Evolutionary conservation across 352 stramenopile species (phyloP), one percentile per base, ranked within the genome.

Genomic region (Plasmopara muralis): DNA sequence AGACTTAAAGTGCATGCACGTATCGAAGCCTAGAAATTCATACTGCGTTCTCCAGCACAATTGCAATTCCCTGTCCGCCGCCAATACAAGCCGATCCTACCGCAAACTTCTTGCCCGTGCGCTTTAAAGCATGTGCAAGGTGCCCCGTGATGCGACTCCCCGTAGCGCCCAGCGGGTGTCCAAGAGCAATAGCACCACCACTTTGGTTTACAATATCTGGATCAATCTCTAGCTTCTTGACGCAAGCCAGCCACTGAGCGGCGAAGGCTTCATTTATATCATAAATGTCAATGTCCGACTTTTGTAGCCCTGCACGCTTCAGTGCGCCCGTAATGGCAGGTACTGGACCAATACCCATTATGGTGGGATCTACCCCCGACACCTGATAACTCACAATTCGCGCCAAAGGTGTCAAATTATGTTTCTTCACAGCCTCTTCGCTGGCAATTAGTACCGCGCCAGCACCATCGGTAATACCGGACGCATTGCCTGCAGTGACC

Each of bases 181-280:
- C 97, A 9, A 99, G 71, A 41, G 89, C 81, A 60, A 99, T 98
- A 16, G 97, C 97, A 50, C 97, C 96, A 45, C 97, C 97, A 57
- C 91, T 85, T 57, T 96, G 67, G 70, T 98, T 98, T 4, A 80
- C 85, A 60, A 96, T 93, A 13, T 81, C 77, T 35, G 93, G 89
- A 69, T 99, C 86, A 38, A 98, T 65, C 8, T 93, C 89, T n/a
- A 99, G 72, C 60, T 96, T 95, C 72, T 98, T 98, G 57, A 96
- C 85, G 57, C 95, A 98, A 14, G 95, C 78, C 43, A 99, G 74
- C 76, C 94, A 98, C 74, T 99, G 95, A 9, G 93, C 85, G 7
- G 96, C 96, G 70, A 99, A 99, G 9, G 97, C 97, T 78, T 99
- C 97, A 70, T 99, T 99, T 69, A 99, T 98, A 75, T 99, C 96